These are phyloP conservation scores for Aspergillus homomorphus DNA, from an alignment of 495 filamentous ascomycete species.

Conservation along the genomic window DNA sequence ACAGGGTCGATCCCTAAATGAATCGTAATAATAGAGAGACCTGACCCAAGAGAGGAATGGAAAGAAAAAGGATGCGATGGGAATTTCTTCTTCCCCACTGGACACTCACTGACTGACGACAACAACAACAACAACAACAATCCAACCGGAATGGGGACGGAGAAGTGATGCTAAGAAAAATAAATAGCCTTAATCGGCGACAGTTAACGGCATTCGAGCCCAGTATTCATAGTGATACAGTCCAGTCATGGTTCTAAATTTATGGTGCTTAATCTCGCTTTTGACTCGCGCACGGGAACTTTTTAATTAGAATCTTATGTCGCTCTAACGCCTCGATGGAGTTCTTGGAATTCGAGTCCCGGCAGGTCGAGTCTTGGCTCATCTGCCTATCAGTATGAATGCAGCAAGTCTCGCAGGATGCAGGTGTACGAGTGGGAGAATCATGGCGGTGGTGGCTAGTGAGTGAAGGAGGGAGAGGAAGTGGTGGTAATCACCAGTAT, in stretches of 20 bases:
- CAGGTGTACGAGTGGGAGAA: too few relatives aligned
- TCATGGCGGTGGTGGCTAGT: not conserved
- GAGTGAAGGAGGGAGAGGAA: not conserved
- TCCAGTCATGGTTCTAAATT: constrained; percentile 6
- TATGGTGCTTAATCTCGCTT: constrained; percentile 1
- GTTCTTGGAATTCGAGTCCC: not conserved
- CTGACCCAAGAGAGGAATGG: not conserved
- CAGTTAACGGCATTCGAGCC: constrained; percentile 5
- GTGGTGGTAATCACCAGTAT: not conserved
- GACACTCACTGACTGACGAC: too few relatives aligned
- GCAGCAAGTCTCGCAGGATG: too few relatives aligned
- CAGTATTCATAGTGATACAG: constrained; percentile 3
- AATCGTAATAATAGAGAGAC: not conserved
- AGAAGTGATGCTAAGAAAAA: constrained; percentile 3
- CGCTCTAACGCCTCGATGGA: not conserved
- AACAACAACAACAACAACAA: not conserved
- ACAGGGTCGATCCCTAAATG: not conserved
- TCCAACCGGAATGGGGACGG: constrained; percentile 1
- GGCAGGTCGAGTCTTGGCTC: not conserved
- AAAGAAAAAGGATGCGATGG: constrained; percentile 9
- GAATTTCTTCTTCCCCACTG: not conserved
- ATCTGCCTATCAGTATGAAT: not conserved
- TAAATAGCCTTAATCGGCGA: constrained; percentile 8
- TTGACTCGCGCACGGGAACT: not conserved
- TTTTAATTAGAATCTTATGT: not conserved